These are phyloP conservation scores for Dactylis glomerata DNA, from an alignment of 176 grass and related monocot species.

Conservation along the genomic window DNA sequence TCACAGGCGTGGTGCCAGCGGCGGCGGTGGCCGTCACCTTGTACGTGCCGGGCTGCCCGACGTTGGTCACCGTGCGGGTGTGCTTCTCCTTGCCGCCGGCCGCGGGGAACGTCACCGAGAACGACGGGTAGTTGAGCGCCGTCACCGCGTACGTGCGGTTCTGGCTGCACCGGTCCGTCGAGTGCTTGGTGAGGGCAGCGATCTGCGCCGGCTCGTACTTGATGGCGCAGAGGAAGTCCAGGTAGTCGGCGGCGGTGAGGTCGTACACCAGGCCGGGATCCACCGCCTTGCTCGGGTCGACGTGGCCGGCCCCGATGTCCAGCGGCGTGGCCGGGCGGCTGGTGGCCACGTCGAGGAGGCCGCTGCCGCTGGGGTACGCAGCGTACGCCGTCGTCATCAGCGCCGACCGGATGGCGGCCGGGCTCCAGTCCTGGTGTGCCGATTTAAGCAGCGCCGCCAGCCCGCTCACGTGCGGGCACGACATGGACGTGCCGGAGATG, in stretches of 20 bases:
- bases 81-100: constrained; percentile 59
- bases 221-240: constrained; percentile 92
- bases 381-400: constrained; percentile 84
- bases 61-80: constrained; percentile 73
- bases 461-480: constrained; percentile 95
- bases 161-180: constrained; percentile 46
- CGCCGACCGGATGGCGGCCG: constrained; percentile 71
- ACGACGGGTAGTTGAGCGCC: constrained; percentile 90
- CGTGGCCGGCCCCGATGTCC: constrained; percentile 85
- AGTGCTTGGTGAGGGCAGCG: constrained; percentile 52
- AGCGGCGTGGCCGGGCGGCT: constrained; percentile 60
- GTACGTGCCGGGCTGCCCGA: constrained; percentile 66
- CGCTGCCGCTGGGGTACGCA: constrained; percentile 52
- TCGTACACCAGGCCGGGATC: constrained; percentile 89
- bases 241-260: constrained; percentile 59
- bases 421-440: constrained; percentile 82
- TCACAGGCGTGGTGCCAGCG: constrained; percentile 38
- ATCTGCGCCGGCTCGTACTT: constrained; percentile 77
- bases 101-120: constrained; percentile 50
- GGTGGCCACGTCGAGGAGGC: constrained; percentile 76
- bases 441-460: constrained; percentile 69
- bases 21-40: constrained; percentile 45
- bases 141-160: constrained; percentile 50
- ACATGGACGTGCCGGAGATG: constrained; percentile 97
- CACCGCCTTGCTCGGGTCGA: constrained; percentile 70